Evolutionary conservation across 1,139 yeast species (phyloP).

Genomic region (Citeromyces siamensis): DNA sequence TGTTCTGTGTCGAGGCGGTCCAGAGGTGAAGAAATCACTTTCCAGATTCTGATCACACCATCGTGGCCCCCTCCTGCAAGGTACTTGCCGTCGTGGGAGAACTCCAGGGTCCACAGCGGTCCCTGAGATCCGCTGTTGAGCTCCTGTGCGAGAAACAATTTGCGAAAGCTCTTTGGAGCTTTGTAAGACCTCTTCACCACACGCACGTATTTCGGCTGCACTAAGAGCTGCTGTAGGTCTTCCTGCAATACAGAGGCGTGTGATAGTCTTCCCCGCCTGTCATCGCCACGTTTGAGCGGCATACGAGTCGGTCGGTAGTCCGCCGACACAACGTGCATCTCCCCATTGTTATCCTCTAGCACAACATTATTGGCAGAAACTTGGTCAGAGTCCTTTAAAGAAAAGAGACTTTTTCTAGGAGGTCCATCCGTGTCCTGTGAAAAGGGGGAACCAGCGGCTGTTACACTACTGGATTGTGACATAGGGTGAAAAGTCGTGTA

Average conservation of each 20-base stretch:
- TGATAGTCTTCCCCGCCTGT: not conserved
- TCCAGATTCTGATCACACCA: slow-evolving; percentile 58
- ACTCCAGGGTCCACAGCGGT: slow-evolving; percentile 63
- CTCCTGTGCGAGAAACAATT: slow-evolving; percentile 76
- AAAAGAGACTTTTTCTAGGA: slow-evolving; percentile 3
- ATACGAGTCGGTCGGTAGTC: slow-evolving; percentile 1
- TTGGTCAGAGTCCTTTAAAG: not conserved
- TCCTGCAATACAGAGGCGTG: not conserved
- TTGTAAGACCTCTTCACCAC: slow-evolving; percentile 27
- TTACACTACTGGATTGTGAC: slow-evolving; percentile 2
- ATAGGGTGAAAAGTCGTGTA: too few species aligned
- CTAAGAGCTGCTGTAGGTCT: slow-evolving; percentile 2
- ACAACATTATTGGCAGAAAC: slow-evolving; percentile 2
- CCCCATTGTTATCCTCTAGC: not conserved
- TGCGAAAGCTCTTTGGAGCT: slow-evolving; percentile 13
- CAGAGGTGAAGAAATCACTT: slow-evolving; percentile 60
- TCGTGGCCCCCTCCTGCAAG: slow-evolving; percentile 81
- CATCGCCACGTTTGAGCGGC: not conserved
- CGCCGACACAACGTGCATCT: not conserved
- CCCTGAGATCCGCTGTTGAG: slow-evolving; percentile 24
- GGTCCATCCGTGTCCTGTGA: not conserved
- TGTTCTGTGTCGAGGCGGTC: slow-evolving; percentile 24
- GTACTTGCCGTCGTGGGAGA: slow-evolving; percentile 69
- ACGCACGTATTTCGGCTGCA: slow-evolving; percentile 41
- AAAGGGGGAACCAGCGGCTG: not conserved